phyloP scores from a whole-genome alignment of 129 eudicot genomes.

The Escallonia rubra region DNA sequence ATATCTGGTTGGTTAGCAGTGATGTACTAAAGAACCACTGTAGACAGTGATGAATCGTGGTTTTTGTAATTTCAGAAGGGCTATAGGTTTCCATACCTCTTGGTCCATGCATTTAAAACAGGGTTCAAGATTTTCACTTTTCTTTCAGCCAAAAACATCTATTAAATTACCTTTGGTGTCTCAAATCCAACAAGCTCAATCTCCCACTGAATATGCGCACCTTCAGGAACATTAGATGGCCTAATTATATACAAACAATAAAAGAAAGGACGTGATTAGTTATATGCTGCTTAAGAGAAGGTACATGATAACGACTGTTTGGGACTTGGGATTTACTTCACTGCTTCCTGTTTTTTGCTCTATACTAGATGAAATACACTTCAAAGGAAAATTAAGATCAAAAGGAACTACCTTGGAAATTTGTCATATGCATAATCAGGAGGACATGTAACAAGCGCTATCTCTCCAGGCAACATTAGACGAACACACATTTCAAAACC shows the following conservation, averaged over 20 bases:
- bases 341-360: constrained; percentile 7
- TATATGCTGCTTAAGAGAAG: background rate
- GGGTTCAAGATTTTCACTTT: background rate
- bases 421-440: constrained; percentile 99
- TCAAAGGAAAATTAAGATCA: constrained; percentile 3
- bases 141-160: background rate
- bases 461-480: constrained; percentile 91
- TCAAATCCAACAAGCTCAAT: constrained; percentile 98
- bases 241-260: constrained; percentile 29
- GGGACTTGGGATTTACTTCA: background rate
- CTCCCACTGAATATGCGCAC: constrained; percentile 90
- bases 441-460: constrained; percentile 91
- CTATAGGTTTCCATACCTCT: no score
- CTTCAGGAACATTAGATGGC: constrained; percentile 91
- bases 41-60: no score
- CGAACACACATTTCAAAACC: constrained; percentile 98
- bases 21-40: no score
- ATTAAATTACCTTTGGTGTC: constrained; percentile 64
- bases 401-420: constrained; percentile 59
- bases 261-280: constrained; percentile 12
- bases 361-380: constrained; percentile 11
- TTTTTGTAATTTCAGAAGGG: no score
- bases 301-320: background rate
- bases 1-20: background rate
- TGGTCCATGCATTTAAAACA: no score